Conservation (phyloP, 129 eudicot species). For the Arctium minus region DNA sequence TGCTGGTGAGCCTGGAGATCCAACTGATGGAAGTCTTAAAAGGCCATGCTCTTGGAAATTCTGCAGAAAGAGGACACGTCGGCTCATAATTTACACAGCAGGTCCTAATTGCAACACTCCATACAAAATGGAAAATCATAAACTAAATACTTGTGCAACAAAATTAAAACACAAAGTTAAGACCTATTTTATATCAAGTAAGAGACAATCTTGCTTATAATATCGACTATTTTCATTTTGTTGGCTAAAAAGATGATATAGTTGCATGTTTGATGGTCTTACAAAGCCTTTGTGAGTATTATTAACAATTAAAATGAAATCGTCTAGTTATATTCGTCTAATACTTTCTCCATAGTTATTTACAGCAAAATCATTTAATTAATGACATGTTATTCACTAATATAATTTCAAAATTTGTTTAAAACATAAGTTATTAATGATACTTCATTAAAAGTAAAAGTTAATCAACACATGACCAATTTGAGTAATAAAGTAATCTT, state of each 20-base stretch:
- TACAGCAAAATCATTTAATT: not conserved
- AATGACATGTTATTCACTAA: not conserved
- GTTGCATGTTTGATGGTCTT: not conserved
- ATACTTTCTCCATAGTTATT: not conserved
- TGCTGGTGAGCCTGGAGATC: constrained; percentile 48
- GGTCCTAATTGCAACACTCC: not conserved
- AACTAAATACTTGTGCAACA: not conserved
- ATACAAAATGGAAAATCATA: not conserved
- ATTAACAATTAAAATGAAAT: too few species aligned
- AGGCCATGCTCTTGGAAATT: constrained; percentile 76
- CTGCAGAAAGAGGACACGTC: constrained; percentile 30
- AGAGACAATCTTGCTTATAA: not conserved
- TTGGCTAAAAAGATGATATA: not conserved
- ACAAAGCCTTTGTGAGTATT: not conserved
- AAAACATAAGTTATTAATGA: not conserved
- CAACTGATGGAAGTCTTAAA: constrained; percentile 53
- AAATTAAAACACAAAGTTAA: not conserved
- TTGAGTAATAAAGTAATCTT: not conserved
- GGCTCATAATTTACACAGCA: too few species aligned
- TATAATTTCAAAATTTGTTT: not conserved
- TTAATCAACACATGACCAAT: not conserved
- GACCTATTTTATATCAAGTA: not conserved
- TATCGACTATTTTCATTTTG: not conserved
- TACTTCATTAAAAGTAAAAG: not conserved
- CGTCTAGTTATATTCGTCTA: not conserved